Evolutionary conservation across 2,329 filamentous ascomycete genomes (phyloP).

Genomic region (Pseudogymnoascus sp.): DNA sequence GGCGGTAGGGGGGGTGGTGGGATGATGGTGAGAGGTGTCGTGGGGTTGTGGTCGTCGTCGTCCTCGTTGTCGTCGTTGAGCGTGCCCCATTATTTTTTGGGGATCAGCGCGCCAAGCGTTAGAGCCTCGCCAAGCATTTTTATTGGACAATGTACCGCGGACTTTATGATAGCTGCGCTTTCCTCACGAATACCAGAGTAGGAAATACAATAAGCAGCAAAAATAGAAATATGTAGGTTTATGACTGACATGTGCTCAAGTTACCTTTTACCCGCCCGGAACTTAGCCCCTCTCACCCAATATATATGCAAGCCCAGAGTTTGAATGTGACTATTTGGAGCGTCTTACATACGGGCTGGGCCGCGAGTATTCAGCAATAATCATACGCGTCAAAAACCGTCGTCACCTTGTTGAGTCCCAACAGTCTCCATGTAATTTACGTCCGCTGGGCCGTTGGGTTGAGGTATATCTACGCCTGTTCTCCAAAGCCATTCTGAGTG

Average conservation of each 20-base stretch:
- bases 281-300: neutral
- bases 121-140: neutral
- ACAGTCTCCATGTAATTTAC: neutral
- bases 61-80: neutral
- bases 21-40: slow-evolving; percentile 4
- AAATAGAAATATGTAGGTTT: neutral
- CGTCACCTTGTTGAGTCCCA: neutral
- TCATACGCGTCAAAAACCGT: neutral
- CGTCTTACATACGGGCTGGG: neutral
- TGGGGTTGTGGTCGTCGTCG: neutral
- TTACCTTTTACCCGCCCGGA: neutral
- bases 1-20: slow-evolving; percentile 22
- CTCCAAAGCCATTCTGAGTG: neutral
- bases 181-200: neutral
- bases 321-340: neutral
- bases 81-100: slow-evolving; percentile 1
- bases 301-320: neutral
- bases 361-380: neutral
- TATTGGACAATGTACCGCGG: neutral
- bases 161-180: neutral
- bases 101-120: neutral
- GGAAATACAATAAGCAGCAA: neutral
- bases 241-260: neutral
- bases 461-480: neutral
- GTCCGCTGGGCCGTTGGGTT: too few species aligned